phyloP scores from a whole-genome alignment of 768 basidiomycete species.

The Collybia mongolica region DNA sequence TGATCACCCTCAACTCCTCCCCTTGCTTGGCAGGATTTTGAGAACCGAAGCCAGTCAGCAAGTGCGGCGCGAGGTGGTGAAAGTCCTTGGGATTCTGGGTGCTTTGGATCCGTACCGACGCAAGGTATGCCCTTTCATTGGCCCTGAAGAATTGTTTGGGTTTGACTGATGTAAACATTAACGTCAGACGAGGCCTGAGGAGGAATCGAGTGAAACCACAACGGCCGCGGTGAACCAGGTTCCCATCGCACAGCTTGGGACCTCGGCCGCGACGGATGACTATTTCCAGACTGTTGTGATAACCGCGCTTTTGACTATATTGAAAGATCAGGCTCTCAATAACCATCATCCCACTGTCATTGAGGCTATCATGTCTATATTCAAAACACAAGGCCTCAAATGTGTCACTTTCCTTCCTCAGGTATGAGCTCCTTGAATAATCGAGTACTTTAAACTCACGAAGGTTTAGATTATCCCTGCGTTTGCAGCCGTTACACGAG shows the following conservation, averaged over 20 bases:
- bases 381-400: constrained; percentile 96
- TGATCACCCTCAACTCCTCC: constrained; percentile 90
- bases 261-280: constrained; percentile 77
- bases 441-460: constrained; percentile 7
- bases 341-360: constrained; percentile 91
- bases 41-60: constrained; percentile 71
- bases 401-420: constrained; percentile 95
- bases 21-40: constrained; percentile 79
- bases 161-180: constrained; percentile 20
- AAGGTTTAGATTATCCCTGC: constrained; percentile 83
- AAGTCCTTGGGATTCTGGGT: constrained; percentile 93
- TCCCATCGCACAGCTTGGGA: constrained; percentile 59
- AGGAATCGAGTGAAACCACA: constrained; percentile 62
- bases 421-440: constrained; percentile 36
- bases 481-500: constrained; percentile 84
- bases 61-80: constrained; percentile 86
- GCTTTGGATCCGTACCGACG: constrained; percentile 95
- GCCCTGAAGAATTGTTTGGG: not conserved
- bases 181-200: constrained; percentile 53
- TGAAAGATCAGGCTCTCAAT: constrained; percentile 86
- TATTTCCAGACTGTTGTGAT: constrained; percentile 98
- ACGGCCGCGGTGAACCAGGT: constrained; percentile 67
- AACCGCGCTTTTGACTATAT: constrained; percentile 77
- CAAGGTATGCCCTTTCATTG: constrained; percentile 52
- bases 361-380: constrained; percentile 98